phyloP scores from a whole-genome alignment of 208 protist genomes.

The Acanthamoeba polyphaga region DNA sequence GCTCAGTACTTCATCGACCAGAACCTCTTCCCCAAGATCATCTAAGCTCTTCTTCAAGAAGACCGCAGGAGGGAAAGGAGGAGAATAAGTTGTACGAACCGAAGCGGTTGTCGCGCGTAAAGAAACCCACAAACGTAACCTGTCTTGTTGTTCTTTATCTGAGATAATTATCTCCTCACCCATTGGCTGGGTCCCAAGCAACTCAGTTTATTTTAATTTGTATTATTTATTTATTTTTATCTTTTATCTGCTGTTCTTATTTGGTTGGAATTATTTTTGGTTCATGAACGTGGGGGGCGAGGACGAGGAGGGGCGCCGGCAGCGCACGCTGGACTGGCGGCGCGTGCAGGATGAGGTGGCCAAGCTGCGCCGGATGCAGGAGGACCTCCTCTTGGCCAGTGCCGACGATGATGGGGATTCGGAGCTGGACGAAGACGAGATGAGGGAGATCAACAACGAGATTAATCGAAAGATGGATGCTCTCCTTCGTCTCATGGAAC shows the following conservation, averaged over 20 bases:
- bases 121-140: no score
- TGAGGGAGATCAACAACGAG: slow-evolving; percentile 37
- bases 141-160: no score
- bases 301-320: neutral
- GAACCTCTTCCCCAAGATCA: slow-evolving; percentile 86
- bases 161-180: no score
- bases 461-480: slow-evolving; percentile 55
- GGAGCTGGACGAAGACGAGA: neutral
- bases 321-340: neutral
- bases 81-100: neutral
- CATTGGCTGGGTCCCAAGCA: no score
- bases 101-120: neutral
- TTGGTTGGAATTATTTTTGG: no score
- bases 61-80: neutral
- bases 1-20: slow-evolving; percentile 87
- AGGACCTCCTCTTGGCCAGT: neutral
- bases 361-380: slow-evolving; percentile 33
- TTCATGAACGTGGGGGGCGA: neutral
- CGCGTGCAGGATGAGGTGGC: slow-evolving; percentile 44
- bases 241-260: no score
- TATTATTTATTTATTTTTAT: no score
- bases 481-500: slow-evolving; percentile 16
- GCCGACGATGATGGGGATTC: neutral
- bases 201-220: no score
- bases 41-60: neutral